A percentile compares a stretch with the other conserved stretches of the same genome.
phyloP scores from a whole-genome alignment of 371 early-diverging fungal species.

The Choanephora cucurbitarum region DNA sequence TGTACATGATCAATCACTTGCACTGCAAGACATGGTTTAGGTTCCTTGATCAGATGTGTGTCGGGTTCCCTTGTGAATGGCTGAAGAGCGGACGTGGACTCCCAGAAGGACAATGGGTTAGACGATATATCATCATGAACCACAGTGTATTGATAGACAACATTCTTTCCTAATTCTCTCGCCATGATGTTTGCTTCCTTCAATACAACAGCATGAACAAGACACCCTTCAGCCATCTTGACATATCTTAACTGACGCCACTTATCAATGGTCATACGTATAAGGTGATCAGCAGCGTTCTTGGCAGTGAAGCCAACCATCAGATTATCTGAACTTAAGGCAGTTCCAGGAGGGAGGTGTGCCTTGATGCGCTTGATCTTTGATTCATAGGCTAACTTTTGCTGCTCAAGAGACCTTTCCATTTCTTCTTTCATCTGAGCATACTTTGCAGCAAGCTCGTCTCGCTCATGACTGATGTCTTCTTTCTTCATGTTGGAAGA shows the following conservation, averaged over 20 bases:
- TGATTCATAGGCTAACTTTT: slow-evolving; percentile 53
- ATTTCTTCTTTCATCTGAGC: slow-evolving; percentile 53
- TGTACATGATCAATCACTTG: slow-evolving; percentile 70
- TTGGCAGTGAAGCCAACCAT: slow-evolving; percentile 34
- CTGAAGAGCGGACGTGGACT: slow-evolving; percentile 40
- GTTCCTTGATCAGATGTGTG: slow-evolving; percentile 36
- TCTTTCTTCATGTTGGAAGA: slow-evolving; percentile 17
- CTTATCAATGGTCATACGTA: slow-evolving; percentile 25
- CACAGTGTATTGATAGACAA: slow-evolving; percentile 78
- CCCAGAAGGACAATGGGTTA: slow-evolving; percentile 63
- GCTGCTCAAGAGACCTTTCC: slow-evolving; percentile 48
- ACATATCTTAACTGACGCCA: slow-evolving; percentile 70
- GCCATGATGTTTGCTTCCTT: slow-evolving; percentile 86
- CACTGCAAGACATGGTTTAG: slow-evolving; percentile 63
- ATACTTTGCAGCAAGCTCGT: slow-evolving; percentile 29
- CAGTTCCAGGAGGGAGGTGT: slow-evolving; percentile 39
- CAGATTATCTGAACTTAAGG: slow-evolving; percentile 36
- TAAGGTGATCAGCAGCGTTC: slow-evolving; percentile 42
- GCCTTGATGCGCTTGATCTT: slow-evolving; percentile 51
- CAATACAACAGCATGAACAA: slow-evolving; percentile 64
- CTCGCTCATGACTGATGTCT: slow-evolving; percentile 21
- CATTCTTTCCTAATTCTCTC: slow-evolving; percentile 72
- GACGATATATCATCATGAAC: slow-evolving; percentile 53
- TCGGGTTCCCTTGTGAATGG: slow-evolving; percentile 49
- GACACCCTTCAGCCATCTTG: slow-evolving; percentile 65